phyloP scores from a whole-genome alignment of 345 rosid species.

The Eucalyptus polybractea region DNA sequence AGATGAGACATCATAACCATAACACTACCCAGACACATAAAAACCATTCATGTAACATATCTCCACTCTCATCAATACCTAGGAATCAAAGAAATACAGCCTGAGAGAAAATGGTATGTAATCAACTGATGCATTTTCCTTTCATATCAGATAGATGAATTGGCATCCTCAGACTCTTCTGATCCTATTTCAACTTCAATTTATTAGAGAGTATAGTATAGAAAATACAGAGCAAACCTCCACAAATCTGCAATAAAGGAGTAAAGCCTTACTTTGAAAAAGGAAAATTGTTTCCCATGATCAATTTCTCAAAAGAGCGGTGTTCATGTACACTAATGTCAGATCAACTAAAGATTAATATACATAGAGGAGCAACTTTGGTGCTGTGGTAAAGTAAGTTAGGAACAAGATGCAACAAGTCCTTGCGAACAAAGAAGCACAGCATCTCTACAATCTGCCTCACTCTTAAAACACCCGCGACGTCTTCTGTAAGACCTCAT shows the following conservation, averaged over 20 bases:
- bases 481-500: background rate
- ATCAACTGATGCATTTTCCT: background rate
- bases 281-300: background rate
- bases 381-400: background rate
- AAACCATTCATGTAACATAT: background rate
- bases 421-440: background rate
- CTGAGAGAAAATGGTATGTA: background rate
- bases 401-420: background rate
- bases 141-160: background rate
- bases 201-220: background rate
- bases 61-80: background rate
- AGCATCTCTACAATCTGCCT: background rate
- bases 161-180: background rate
- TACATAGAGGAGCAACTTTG: background rate
- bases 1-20: background rate
- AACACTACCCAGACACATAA: background rate
- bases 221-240: background rate
- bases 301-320: background rate
- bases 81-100: background rate
- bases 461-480: background rate
- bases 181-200: background rate
- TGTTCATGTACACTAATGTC: background rate
- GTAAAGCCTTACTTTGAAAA: background rate
- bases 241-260: background rate
- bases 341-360: background rate